These are phyloP conservation scores for Xylariales sp. DNA, from an alignment of 2,329 filamentous ascomycete genomes.

Conservation along the genomic window DNA sequence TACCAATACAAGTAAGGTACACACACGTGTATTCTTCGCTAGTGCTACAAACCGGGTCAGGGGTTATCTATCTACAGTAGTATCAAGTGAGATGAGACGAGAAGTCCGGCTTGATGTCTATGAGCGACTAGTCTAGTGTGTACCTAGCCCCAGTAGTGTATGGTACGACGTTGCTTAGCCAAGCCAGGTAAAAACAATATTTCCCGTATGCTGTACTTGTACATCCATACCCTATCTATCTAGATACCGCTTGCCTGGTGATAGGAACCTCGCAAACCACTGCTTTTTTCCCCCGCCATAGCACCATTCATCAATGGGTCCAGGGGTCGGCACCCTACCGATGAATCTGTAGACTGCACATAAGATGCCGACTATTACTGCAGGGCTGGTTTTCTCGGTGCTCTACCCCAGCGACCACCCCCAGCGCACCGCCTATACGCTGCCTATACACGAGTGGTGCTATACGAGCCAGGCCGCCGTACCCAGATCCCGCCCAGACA, in stretches of 20 bases:
- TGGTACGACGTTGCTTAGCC: conserved; percentile 13
- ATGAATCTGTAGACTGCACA: background rate
- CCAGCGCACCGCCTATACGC: no score
- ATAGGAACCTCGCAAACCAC: conserved; percentile 42
- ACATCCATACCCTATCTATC: conserved; percentile 11
- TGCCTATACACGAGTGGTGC: no score
- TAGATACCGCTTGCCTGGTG: conserved; percentile 33
- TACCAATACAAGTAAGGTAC: background rate
- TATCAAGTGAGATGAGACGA: conserved; percentile 19
- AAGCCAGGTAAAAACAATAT: conserved; percentile 10
- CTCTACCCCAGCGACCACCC: background rate
- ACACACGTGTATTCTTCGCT: conserved; percentile 12
- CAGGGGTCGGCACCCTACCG: background rate
- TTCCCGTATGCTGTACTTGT: conserved; percentile 6
- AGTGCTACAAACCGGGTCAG: conserved; percentile 26
- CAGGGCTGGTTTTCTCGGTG: background rate
- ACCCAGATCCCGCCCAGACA: background rate
- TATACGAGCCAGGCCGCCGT: no score
- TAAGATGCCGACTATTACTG: background rate
- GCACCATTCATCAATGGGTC: conserved; percentile 2
- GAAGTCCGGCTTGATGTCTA: conserved; percentile 21
- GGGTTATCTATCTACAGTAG: background rate
- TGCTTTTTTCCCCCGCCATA: conserved; percentile 5
- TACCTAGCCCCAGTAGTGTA: conserved; percentile 1
- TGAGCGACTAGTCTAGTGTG: conserved; percentile 15